Evolutionary conservation across 305 asterid genomes (phyloP), one percentile per base, ranked within the genome.

Genomic region (Stenogyne calaminthoides): DNA sequence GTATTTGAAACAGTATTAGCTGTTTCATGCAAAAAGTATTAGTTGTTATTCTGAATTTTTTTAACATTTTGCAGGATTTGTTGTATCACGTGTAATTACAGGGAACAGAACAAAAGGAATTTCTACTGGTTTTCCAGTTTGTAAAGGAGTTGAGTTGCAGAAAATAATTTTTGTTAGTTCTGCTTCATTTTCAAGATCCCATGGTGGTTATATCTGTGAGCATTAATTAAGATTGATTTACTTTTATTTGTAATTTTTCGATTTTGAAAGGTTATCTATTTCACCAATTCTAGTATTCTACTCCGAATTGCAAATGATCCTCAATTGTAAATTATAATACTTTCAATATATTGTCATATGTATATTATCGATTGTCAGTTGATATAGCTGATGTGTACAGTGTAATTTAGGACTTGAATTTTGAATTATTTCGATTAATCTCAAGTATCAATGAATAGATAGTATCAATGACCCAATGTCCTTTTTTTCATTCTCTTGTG

Each of bases 121-220:
- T 25, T 18, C 56, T 19, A 32, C 61, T 39, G 72, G 77, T 65
- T 73, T 65, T 80, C 49, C 64, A 74, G 72, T 47, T 76, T n/a
- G 49, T 5, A 5, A 3, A 67, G 70, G 46, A 80, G 83, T 40
- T 75, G 80, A 60, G 78, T 37, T 37, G 84, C 84, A 80, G 77
- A 65, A 54, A 34, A 9, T 68, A 29, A 29, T 79, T 78, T 79
- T 76, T 81, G 74, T 59, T 70, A 55, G 76, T 37, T 76, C 85
- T 84, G 81, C 82, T 72, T 64, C 76, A 36, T 29, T 62, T 42
- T n/a, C 15, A 77, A 58, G 16, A 51, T 59, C 80, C 75, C 56
- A 3, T 71, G 51, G 67, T 46, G 64, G 40, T 59, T 61, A 15
- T 64, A 29, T 67, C n/a, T 7, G 16, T 52, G 65, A 74, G 47